Conservation (phyloP, 495 filamentous ascomycete genomes). For the Aspergillus indologenus region DNA sequence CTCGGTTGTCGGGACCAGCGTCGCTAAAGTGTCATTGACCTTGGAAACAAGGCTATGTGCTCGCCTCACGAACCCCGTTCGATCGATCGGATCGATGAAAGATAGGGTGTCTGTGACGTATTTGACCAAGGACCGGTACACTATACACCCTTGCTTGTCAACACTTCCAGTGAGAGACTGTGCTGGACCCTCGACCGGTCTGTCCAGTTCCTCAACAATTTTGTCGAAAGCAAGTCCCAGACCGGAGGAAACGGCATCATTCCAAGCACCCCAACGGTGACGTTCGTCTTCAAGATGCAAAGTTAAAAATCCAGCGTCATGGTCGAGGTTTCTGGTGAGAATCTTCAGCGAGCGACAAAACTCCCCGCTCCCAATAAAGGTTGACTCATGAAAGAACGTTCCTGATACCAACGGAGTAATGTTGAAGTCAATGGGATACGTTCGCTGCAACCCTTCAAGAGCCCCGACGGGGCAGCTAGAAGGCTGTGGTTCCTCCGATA, state of each 20-base stretch:
- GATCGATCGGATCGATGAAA: conserved; percentile 53
- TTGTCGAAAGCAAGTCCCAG: conserved; percentile 57
- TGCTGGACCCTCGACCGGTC: conserved; percentile 2
- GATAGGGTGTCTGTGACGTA: conserved; percentile 50
- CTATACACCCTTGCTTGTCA: conserved; percentile 1
- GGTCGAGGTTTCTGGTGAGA: conserved; percentile 30
- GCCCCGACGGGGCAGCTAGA: conserved; percentile 14
- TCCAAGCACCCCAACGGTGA: conserved; percentile 66
- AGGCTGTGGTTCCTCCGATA: conserved; percentile 2
- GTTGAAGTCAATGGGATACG: conserved; percentile 75
- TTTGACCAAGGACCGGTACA: conserved; percentile 38
- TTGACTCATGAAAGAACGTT: conserved; percentile 72
- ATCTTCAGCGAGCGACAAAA: conserved; percentile 52
- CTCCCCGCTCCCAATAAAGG: conserved; percentile 71
- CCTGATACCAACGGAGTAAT: conserved; percentile 61
- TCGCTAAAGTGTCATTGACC: conserved; percentile 28
- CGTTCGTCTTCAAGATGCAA: conserved; percentile 48
- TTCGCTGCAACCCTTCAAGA: conserved; percentile 51
- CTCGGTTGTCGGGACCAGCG: conserved; percentile 19
- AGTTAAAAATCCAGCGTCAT: conserved; percentile 24
- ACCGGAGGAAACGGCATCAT: conserved; percentile 66
- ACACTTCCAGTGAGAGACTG: conserved; percentile 2
- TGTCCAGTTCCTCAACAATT: conserved; percentile 36
- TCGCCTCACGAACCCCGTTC: conserved; percentile 36
- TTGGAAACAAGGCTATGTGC: conserved; percentile 27